phyloP scores from a whole-genome alignment of 164 flowering plant species.

The Chloranthus sessilifolius region DNA sequence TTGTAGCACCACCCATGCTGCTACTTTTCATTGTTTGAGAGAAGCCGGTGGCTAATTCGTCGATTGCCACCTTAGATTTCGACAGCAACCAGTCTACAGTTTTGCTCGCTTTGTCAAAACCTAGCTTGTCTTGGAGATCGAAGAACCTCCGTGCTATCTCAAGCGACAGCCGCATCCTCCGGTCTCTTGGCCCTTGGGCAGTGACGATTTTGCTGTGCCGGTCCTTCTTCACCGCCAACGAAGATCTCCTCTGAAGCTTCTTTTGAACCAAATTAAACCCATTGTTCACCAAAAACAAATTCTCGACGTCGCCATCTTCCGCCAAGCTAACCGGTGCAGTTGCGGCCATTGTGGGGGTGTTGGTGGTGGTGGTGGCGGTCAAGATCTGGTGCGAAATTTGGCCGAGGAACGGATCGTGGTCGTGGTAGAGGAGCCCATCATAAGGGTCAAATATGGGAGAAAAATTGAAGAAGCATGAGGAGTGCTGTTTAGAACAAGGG shows the following conservation, averaged over 20 bases:
- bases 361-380: neutral
- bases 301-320: constrained; percentile 1
- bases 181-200: constrained; percentile 59
- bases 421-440: constrained; percentile 7
- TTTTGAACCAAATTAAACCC: neutral
- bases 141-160: constrained; percentile 61
- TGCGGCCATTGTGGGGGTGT: neutral
- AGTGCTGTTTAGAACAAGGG: constrained; percentile 15
- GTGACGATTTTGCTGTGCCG: constrained; percentile 80
- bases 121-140: constrained; percentile 59
- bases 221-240: constrained; percentile 30
- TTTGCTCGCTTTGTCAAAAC: constrained; percentile 68
- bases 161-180: constrained; percentile 76
- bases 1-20: constrained; percentile 4
- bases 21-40: constrained; percentile 3
- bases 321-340: neutral
- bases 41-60: constrained; percentile 24
- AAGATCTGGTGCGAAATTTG: neutral
- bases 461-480: constrained; percentile 11
- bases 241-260: neutral
- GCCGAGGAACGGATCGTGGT: constrained; percentile 8
- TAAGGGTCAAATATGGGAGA: constrained; percentile 15
- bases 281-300: too few relatives aligned
- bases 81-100: constrained; percentile 67
- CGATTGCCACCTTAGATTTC: constrained; percentile 47